Percentiles rank a stretch among this genome's conserved stretches.
These are phyloP conservation scores for Oryza meyeriana DNA, from an alignment of 176 grass and related monocot genomes.

Conservation along the genomic window DNA sequence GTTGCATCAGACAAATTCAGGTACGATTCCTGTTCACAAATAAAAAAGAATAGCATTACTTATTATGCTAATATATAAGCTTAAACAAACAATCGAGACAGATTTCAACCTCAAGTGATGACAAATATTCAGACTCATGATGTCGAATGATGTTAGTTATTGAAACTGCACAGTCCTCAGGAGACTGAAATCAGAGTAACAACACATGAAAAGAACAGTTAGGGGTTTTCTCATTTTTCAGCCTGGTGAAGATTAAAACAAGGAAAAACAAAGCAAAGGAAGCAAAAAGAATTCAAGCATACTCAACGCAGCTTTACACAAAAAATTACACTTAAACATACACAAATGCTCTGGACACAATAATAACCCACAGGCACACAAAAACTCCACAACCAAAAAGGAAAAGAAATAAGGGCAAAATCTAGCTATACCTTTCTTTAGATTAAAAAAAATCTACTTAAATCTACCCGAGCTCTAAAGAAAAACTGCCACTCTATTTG, in stretches of 20 bases:
- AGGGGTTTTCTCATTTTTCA: neutral
- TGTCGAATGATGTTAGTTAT: constrained; percentile 76
- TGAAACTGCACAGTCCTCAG: constrained; percentile 67
- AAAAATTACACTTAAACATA: neutral
- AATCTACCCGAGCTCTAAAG: neutral
- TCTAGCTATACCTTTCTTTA: neutral
- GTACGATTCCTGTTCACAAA: constrained; percentile 71
- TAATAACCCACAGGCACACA: neutral
- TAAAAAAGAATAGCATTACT: constrained; percentile 22
- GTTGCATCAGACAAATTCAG: constrained; percentile 76
- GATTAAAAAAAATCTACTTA: neutral
- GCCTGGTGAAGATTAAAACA: neutral
- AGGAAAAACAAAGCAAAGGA: neutral
- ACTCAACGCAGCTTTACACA: neutral
- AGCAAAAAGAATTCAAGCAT: neutral
- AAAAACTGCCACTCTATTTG: neutral
- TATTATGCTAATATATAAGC: neutral
- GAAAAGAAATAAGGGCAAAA: neutral
- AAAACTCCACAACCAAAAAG: neutral
- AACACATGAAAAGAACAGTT: constrained; percentile 6
- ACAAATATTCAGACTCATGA: constrained; percentile 71
- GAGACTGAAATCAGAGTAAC: constrained; percentile 55
- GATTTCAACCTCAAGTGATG: constrained; percentile 80
- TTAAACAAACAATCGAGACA: constrained; percentile 32
- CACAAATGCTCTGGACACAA: neutral